These are phyloP conservation scores for Candida patagonica DNA, from an alignment of 805 yeast genomes.

Conservation along the genomic window DNA sequence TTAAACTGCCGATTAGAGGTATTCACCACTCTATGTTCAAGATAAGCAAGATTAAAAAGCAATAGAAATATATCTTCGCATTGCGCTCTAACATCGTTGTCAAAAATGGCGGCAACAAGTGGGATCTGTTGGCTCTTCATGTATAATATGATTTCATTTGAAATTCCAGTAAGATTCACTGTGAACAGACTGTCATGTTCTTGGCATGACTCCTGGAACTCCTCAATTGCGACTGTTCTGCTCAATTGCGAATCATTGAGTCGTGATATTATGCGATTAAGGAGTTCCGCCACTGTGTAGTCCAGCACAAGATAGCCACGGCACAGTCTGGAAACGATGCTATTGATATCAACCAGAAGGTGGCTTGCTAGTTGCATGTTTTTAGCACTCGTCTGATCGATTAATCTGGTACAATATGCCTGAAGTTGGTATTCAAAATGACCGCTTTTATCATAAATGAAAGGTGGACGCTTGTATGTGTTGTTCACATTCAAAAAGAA, in stretches of 20 bases:
- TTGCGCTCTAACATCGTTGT: background rate
- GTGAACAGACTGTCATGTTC: background rate
- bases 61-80: constrained; percentile 1
- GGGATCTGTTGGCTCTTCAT: no score
- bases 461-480: no score
- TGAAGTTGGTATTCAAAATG: background rate
- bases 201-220: constrained; percentile 1
- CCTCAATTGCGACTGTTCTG: background rate
- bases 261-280: background rate
- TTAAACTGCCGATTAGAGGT: background rate
- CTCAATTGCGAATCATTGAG: background rate
- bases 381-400: no score
- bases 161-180: background rate
- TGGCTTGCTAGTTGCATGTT: no score
- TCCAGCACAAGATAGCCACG: constrained; percentile 5
- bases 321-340: background rate
- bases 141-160: no score
- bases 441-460: background rate
- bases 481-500: constrained; percentile 1
- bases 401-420: no score
- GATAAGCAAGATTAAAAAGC: background rate
- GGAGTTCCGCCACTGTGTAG: constrained; percentile 1
- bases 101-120: background rate
- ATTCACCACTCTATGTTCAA: background rate
- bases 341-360: background rate